phyloP scores from a whole-genome alignment of 2,329 filamentous ascomycete species.

The Didymella exigua region DNA sequence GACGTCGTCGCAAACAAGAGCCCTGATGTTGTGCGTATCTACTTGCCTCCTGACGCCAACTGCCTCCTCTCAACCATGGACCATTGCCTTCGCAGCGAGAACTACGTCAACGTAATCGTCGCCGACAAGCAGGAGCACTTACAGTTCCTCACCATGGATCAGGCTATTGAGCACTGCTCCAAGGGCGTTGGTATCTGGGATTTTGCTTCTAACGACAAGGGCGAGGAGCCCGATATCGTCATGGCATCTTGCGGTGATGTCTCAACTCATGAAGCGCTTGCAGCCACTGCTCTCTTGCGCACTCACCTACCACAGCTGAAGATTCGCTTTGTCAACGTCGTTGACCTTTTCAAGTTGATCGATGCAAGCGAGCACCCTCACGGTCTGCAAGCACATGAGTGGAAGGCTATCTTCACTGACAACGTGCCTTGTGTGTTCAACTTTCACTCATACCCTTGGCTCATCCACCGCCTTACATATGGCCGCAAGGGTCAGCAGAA shows the following conservation, averaged over 20 bases:
- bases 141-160: constrained; percentile 75
- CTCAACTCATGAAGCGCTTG: constrained; percentile 74
- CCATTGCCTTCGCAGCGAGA: constrained; percentile 73
- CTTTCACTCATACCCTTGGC: constrained; percentile 83
- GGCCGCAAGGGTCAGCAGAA: constrained; percentile 71
- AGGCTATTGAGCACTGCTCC: constrained; percentile 75
- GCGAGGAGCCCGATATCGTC: constrained; percentile 72
- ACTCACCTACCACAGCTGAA: constrained; percentile 73
- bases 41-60: constrained; percentile 80
- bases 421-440: constrained; percentile 79
- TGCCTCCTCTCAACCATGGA: constrained; percentile 76
- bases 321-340: constrained; percentile 79
- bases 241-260: constrained; percentile 80
- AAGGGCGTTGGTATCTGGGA: constrained; percentile 81
- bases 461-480: constrained; percentile 78
- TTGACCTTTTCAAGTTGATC: constrained; percentile 82
- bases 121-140: constrained; percentile 81
- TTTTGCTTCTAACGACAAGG: constrained; percentile 73
- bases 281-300: constrained; percentile 75
- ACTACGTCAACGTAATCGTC: constrained; percentile 83
- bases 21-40: constrained; percentile 79
- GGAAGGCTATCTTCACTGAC: constrained; percentile 71
- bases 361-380: constrained; percentile 73
- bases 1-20: constrained; percentile 81
- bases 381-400: constrained; percentile 65